phyloP scores from a whole-genome alignment of 257 asterid species.

The Solanum chmielewskii region DNA sequence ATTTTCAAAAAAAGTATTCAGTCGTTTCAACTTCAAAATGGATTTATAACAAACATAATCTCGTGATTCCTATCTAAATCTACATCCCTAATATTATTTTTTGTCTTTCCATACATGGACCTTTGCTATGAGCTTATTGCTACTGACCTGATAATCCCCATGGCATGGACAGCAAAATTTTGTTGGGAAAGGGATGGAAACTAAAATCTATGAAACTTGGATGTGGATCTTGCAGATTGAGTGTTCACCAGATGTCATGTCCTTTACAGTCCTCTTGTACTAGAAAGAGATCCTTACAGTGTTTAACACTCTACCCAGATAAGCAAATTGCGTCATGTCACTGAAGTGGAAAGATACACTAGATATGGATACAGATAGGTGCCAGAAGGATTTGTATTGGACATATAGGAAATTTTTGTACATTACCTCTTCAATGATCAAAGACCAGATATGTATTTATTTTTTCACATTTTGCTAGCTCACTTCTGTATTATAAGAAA shows the following conservation, averaged over 20 bases:
- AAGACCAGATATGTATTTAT: not conserved
- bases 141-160: not conserved
- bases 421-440: not conserved
- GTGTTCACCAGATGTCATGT: not conserved
- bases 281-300: not conserved
- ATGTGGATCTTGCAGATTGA: not conserved
- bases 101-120: not conserved
- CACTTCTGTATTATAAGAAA: not conserved
- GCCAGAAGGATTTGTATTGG: not conserved
- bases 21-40: not conserved
- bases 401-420: not conserved
- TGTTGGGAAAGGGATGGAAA: not conserved
- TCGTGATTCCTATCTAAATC: not conserved
- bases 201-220: not conserved
- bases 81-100: not conserved
- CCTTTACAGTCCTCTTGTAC: not conserved
- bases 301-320: not conserved
- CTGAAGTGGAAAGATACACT: not conserved
- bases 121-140: not conserved
- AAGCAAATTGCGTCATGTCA: not conserved
- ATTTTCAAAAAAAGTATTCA: not conserved
- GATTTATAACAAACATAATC: not conserved
- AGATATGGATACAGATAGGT: not conserved
- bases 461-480: not conserved
- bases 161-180: not conserved